Base-by-base conservation (phyloP, 805 yeast species). In the Ogataea trehalophila region DNA sequence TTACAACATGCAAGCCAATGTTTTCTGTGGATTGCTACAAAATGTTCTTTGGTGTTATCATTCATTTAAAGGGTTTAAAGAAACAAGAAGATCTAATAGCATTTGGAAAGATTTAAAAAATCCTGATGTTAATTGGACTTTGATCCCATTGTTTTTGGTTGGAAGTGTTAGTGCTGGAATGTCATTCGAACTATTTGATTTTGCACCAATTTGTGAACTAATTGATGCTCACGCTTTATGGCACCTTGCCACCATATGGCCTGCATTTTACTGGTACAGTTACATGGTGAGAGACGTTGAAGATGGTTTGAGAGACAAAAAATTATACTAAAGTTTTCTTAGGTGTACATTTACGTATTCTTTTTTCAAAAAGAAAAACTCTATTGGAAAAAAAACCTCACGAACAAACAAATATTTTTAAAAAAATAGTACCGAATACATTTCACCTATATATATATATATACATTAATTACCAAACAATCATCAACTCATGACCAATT, bases 141-240 rank as follows among this genome's bases (percentile, higher is more conserved):
- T 73, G 8, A 69, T 72, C 34, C 92, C 90, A 1, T 60, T 79
- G 4, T 57, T 67, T 11, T 63, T 80, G 40, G 86, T 83, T 9
- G 49, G 67, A 0, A 61, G 73, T 37, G 84, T 91, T 11, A 58
- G 79, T 2, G 56, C 76, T 22, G 97, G 96, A 1, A 88, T 89
- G 94, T 74, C 85, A n/a, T 77, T 92, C 54, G 99, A 92, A 63
- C 67, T 92, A 35, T 86, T 90, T 66, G 99, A 92, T 66, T 94
- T 94, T 63, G 78, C 95, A 5, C 94, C 87, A 15, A 62, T 85
- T 36, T 69, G 59, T 43, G 85, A 76, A 55, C 73, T 87, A 37
- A 57, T 94, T 0, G 99, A 94, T 67, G 95, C 97, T 0, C 99
- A 94, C 66, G 81, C 97, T 0, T 59, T 92, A 37, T 94, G 99